Evolutionary conservation across 2,329 filamentous ascomycete genomes (phyloP), one percentile per base, ranked within the genome.

Genomic region (Microascus cirrosus): DNA sequence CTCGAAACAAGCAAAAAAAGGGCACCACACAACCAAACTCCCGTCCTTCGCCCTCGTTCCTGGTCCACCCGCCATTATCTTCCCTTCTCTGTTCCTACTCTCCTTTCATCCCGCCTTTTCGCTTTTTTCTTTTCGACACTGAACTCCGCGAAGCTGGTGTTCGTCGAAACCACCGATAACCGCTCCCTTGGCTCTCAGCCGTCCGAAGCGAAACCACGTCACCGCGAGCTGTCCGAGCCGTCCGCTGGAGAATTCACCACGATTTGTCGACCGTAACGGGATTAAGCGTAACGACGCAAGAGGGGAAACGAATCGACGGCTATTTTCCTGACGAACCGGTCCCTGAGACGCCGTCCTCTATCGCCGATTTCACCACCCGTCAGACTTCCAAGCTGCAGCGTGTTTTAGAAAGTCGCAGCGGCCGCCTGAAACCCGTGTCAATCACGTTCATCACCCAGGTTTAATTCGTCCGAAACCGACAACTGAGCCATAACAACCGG

Each of bases 381-480:
- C 45, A n/a, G n/a, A 22, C 45, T 24, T 50, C 22, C n/a, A 24
- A 50, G 45, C n/a, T 2, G 8, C 22, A 11, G 36, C 18, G 36
- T 57, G 56, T 58, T 54, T 58, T 58, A 54, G 50, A 54, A 58
- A 22, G 39, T n/a, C 56, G 56, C 56, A 51, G 53, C 56, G 32
- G 51, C 35, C 56, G 56, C 56, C 56, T 58, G 56, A 58, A 58
- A 58, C 56, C 52, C 39, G 34, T 28, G 56, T 58, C 50, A 54
- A 58, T 54, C 56, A 54, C 45, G 45, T 24, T 50, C 50, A 53
- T 39, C 50, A n/a, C 45, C 34, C 45, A 57, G 25, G 42, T 34
- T 56, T 35, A 15, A 39, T 32, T 32, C 32, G 42, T 35, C 32
- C 45, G 36, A 45, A 22, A 24, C 20, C n/a, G 22, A 15, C 28